A percentile compares a stretch with the other conserved stretches of the same genome.
Evolutionary conservation across 768 basidiomycete species (phyloP).

Genomic region (Pleurotus sapidus): DNA sequence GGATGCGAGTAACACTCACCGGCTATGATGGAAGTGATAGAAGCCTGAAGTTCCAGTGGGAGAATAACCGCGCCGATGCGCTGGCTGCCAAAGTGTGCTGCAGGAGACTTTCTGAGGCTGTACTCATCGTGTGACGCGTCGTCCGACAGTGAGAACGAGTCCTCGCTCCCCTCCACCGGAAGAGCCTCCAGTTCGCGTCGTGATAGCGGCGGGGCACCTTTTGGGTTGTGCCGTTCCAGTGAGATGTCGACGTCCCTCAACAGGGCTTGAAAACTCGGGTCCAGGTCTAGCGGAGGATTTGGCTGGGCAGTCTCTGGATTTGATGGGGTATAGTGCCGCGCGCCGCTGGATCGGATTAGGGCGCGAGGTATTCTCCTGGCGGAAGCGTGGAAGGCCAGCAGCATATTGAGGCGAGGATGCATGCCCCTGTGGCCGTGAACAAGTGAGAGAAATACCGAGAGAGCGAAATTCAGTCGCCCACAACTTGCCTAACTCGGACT

Average conservation of each 20-base stretch:
- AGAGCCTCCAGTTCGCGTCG: conserved; percentile 58
- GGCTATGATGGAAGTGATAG: conserved; percentile 66
- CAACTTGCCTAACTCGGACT: background rate
- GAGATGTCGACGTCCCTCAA: conserved; percentile 70
- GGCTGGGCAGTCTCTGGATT: conserved; percentile 32
- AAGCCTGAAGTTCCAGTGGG: conserved; percentile 65
- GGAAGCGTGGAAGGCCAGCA: background rate
- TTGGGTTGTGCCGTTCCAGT: conserved; percentile 36
- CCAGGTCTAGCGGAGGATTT: conserved; percentile 62
- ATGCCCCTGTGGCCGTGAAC: background rate
- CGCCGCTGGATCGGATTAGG: no score
- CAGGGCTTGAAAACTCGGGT: conserved; percentile 60
- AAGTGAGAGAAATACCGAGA: background rate
- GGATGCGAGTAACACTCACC: conserved; percentile 35
- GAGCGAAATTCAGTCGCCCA: background rate
- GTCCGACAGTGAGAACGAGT: conserved; percentile 29
- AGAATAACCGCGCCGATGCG: conserved; percentile 69
- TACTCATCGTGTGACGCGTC: conserved; percentile 19
- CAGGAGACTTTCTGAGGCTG: conserved; percentile 61
- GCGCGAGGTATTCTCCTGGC: no score
- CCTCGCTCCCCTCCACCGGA: conserved; percentile 32
- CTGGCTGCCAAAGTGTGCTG: conserved; percentile 77
- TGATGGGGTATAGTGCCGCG: conserved; percentile 14
- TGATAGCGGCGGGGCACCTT: conserved; percentile 11
- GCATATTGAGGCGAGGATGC: background rate